phyloP scores from a whole-genome alignment of 2,329 filamentous ascomycete genomes.

The Beauveria brongniartii region DNA sequence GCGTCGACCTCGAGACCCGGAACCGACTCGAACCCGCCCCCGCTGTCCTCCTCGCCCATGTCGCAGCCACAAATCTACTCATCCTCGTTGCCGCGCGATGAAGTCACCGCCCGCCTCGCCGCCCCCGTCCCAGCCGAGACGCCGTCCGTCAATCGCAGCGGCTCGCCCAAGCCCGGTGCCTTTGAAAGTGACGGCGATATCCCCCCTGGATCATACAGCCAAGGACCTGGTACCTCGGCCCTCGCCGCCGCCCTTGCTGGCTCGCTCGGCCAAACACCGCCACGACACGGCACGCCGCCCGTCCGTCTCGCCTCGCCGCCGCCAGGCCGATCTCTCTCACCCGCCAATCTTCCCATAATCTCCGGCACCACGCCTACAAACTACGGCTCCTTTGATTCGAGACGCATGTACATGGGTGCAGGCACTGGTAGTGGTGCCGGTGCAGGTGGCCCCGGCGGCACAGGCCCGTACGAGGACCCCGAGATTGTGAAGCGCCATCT shows the following conservation, averaged over 20 bases:
- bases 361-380: conserved; percentile 53
- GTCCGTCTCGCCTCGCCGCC: conserved; percentile 43
- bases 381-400: conserved; percentile 79
- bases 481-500: conserved; percentile 87
- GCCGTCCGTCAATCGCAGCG: conserved; percentile 24
- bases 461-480: conserved; percentile 71
- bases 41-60: conserved; percentile 39
- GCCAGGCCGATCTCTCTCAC: conserved; percentile 38
- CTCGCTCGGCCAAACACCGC: conserved; percentile 61
- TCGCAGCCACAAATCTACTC: conserved; percentile 40
- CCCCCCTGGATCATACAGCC: conserved; percentile 53
- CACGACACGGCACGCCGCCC: conserved; percentile 60
- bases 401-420: conserved; percentile 34
- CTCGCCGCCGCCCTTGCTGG: conserved; percentile 80
- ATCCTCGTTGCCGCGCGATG: conserved; percentile 48
- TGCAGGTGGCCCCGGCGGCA: conserved; percentile 17
- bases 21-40: conserved; percentile 10
- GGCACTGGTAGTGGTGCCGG: conserved; percentile 40
- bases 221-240: conserved; percentile 77
- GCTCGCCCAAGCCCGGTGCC: conserved; percentile 23
- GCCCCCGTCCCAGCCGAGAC: conserved; percentile 42
- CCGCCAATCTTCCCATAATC: conserved; percentile 26
- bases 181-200: conserved; percentile 56
- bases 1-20: conserved; percentile 10
- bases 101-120: conserved; percentile 53